Evolutionary conservation across 2,329 filamentous ascomycete species (phyloP).

Genomic region (Epichloe hybrida): DNA sequence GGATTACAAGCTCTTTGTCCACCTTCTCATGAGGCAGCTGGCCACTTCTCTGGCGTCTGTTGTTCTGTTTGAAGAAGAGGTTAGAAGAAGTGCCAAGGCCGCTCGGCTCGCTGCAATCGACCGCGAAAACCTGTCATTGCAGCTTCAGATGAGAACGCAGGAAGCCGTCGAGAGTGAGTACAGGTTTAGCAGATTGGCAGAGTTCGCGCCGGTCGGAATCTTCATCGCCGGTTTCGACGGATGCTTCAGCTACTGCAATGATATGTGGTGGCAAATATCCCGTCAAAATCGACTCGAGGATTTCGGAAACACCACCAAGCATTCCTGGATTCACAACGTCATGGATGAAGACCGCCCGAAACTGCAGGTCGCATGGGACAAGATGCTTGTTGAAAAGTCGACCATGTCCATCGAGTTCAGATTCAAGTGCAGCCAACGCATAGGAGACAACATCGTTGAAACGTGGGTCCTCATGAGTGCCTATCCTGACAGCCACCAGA

Average conservation of each 20-base stretch:
- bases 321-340: slow-evolving; percentile 58
- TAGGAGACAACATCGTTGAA: slow-evolving; percentile 45
- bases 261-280: slow-evolving; percentile 62
- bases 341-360: slow-evolving; percentile 48
- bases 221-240: slow-evolving; percentile 64
- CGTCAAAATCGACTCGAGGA: slow-evolving; percentile 45
- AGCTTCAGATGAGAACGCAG: slow-evolving; percentile 5
- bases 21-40: slow-evolving; percentile 39
- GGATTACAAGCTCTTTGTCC: slow-evolving; percentile 56
- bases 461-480: slow-evolving; percentile 68
- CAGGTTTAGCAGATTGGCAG: slow-evolving; percentile 66
- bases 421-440: slow-evolving; percentile 54
- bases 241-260: slow-evolving; percentile 45
- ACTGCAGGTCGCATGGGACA: slow-evolving; percentile 46
- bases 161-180: slow-evolving; percentile 6
- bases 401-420: slow-evolving; percentile 59
- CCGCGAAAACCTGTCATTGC: slow-evolving; percentile 4
- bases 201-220: slow-evolving; percentile 70
- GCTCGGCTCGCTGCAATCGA: slow-evolving; percentile 6
- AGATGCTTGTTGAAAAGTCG: slow-evolving; percentile 38
- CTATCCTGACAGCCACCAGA: slow-evolving; percentile 53
- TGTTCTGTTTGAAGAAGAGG: slow-evolving; percentile 58
- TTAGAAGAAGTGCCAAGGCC: slow-evolving; percentile 36
- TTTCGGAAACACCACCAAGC: slow-evolving; percentile 30
- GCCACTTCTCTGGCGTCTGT: slow-evolving; percentile 57